Conservation (phyloP, 78 protist genomes). For the Dictyostelium brefeldianum region DNA sequence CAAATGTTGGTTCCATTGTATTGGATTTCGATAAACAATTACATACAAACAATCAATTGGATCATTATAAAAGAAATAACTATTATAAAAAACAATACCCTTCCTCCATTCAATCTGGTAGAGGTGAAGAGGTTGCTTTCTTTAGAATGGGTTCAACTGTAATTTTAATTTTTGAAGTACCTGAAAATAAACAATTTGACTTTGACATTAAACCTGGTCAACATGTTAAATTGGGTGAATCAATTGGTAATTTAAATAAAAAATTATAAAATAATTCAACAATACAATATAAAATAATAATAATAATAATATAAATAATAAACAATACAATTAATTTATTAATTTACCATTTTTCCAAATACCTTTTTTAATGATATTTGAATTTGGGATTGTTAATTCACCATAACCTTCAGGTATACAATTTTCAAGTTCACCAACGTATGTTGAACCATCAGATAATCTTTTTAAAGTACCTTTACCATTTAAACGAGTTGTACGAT, state of each 20-base stretch:
- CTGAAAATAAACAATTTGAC: constrained; percentile 46
- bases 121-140: constrained; percentile 71
- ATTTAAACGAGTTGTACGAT: background rate
- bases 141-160: constrained; percentile 85
- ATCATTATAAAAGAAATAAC: background rate
- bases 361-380: background rate
- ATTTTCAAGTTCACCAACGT: constrained; percentile 12
- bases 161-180: constrained; percentile 66
- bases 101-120: background rate
- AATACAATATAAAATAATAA: background rate
- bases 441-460: background rate
- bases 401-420: constrained; percentile 26
- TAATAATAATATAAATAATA: background rate
- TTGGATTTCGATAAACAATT: constrained; percentile 65
- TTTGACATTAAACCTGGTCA: constrained; percentile 58
- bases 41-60: constrained; percentile 24
- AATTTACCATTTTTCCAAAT: constrained; percentile 20
- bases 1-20: constrained; percentile 82
- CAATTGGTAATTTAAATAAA: constrained; percentile 46
- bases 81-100: constrained; percentile 12
- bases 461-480: constrained; percentile 12
- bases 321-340: too few relatives aligned
- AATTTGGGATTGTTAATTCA: too few relatives aligned
- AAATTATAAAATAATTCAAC: background rate
- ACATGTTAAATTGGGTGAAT: constrained; percentile 46